These are phyloP conservation scores for Helminthosporium solani DNA, from an alignment of 2,329 filamentous ascomycete genomes.

Conservation along the genomic window DNA sequence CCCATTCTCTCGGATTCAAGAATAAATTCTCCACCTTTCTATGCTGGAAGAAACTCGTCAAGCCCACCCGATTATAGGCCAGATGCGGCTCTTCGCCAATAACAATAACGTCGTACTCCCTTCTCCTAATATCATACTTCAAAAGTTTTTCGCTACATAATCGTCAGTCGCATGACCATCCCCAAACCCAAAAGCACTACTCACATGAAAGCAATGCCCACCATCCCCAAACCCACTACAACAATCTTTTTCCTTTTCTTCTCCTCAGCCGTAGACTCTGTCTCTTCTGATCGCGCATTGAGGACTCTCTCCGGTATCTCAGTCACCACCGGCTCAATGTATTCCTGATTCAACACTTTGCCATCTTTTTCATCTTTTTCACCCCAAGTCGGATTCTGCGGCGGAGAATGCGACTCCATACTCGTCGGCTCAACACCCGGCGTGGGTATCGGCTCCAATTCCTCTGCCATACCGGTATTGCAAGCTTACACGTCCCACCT, in stretches of 20 bases:
- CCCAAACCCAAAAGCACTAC: conserved; percentile 33
- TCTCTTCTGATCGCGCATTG: conserved; percentile 23
- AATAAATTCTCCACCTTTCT: conserved; percentile 84
- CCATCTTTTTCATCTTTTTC: conserved; percentile 22
- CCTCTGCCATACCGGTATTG: conserved; percentile 29
- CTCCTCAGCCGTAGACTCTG: conserved; percentile 23
- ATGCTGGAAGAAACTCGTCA: conserved; percentile 88
- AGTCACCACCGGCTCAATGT: conserved; percentile 50
- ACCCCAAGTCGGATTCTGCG: conserved; percentile 26
- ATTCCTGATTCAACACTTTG: conserved; percentile 47
- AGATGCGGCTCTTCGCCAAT: conserved; percentile 86
- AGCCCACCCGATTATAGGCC: conserved; percentile 86
- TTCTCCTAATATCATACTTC: conserved; percentile 73
- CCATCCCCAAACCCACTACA: conserved; percentile 88
- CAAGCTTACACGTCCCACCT: background rate
- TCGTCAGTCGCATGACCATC: conserved; percentile 2
- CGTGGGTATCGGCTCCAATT: conserved; percentile 27
- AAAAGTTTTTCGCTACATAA: conserved; percentile 75
- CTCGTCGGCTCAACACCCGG: conserved; percentile 36
- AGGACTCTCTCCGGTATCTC: conserved; percentile 47
- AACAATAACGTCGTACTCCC: conserved; percentile 78
- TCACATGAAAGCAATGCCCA: conserved; percentile 84
- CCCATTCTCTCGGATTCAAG: conserved; percentile 81
- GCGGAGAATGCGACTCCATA: conserved; percentile 31
- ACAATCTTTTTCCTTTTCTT: conserved; percentile 66